These are phyloP conservation scores for Silene uniflora DNA, from an alignment of 148 eudicot species.

Conservation along the genomic window DNA sequence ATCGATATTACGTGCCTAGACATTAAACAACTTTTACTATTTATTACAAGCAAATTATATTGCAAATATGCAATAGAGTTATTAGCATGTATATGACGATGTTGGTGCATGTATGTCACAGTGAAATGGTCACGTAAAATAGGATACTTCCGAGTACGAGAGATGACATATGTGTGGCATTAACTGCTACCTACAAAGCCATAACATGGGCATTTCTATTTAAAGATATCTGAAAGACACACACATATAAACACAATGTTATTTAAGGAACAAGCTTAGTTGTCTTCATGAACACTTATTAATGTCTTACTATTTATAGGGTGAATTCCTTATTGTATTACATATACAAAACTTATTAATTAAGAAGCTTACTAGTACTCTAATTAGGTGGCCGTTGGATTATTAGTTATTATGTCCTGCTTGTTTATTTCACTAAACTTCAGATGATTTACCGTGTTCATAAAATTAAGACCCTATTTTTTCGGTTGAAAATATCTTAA, in stretches of 20 bases:
- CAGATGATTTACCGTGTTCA: neutral
- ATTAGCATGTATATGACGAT: too few relatives aligned
- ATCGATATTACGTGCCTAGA: too few relatives aligned
- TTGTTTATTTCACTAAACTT: neutral
- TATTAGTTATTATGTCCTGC: neutral
- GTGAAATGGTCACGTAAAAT: too few relatives aligned
- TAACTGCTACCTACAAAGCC: conserved; percentile 9
- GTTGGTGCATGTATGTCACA: too few relatives aligned
- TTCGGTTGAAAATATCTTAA: too few relatives aligned
- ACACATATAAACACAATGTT: neutral
- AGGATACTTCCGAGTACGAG: neutral
- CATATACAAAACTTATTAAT: neutral
- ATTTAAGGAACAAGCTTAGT: neutral
- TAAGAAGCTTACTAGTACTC: neutral
- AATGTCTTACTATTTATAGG: neutral
- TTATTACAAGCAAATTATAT: too few relatives aligned
- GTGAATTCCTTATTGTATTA: neutral
- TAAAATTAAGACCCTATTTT: too few relatives aligned
- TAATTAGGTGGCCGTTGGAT: neutral
- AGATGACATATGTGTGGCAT: neutral
- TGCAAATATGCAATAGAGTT: too few relatives aligned
- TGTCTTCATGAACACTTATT: neutral
- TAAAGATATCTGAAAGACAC: neutral
- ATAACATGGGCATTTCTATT: neutral
- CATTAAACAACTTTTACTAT: too few relatives aligned